Evolutionary conservation across 768 basidiomycete genomes (phyloP).

Genomic region (Lyophyllum semitale): DNA sequence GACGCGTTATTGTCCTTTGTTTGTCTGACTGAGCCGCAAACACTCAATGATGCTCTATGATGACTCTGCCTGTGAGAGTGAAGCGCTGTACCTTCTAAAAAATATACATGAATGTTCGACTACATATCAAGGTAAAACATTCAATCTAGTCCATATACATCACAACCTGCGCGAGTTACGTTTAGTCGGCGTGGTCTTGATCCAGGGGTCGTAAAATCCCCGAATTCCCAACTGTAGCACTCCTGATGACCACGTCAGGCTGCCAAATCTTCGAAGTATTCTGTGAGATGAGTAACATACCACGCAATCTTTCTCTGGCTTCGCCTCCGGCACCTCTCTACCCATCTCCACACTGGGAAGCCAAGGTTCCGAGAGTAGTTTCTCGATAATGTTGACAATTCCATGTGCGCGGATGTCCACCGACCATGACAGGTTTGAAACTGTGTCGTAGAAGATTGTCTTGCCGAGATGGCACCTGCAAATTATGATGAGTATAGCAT

Average conservation of each 20-base stretch:
- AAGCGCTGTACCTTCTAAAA: background rate
- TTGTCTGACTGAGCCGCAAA: background rate
- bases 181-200: background rate
- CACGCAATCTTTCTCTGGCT: constrained; percentile 66
- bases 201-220: constrained; percentile 29
- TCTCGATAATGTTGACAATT: constrained; percentile 79
- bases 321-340: constrained; percentile 60
- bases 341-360: constrained; percentile 57
- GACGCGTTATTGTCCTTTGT: constrained; percentile 15
- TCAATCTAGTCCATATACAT: constrained; percentile 1
- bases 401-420: constrained; percentile 82
- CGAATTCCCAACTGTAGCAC: constrained; percentile 74
- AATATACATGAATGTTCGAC: background rate
- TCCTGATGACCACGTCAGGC: constrained; percentile 41
- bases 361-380: constrained; percentile 74
- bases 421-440: constrained; percentile 80
- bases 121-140: background rate
- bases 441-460: constrained; percentile 90
- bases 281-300: constrained; percentile 42
- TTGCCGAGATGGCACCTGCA: constrained; percentile 82
- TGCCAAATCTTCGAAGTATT: background rate
- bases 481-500: background rate
- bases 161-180: background rate
- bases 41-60: too few relatives aligned
- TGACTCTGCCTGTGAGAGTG: too few relatives aligned